Base-by-base conservation (phyloP, 495 filamentous ascomycete genomes). In the Hypoxylon fragiforme region DNA sequence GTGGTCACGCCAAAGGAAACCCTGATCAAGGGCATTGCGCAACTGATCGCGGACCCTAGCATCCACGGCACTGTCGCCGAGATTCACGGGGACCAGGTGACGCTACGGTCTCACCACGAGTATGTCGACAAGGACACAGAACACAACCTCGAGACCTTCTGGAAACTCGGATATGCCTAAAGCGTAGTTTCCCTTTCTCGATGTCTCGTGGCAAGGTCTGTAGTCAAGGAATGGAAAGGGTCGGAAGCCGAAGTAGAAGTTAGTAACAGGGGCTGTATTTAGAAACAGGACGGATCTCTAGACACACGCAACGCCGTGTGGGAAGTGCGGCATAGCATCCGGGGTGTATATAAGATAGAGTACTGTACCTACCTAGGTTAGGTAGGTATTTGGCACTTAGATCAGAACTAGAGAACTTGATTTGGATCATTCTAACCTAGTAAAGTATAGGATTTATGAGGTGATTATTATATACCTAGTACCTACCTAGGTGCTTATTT, bases 71-170 rank as follows among this genome's bases (percentile, higher is more conserved):
- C 65, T 11, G 69, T 80, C 8, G 77, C 74, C 3, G 80, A 84
- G 62, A 74, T 83, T 19, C 78, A 81, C 55, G 79, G 79, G 0
- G 72, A 79, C 7, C 73, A 66, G n/a, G 76, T 79, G 12, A 81
- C 77, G 3, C 60, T 80, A 21, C 71, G 77, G 0, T 69, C 76
- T 30, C 73, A 65, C 8, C 75, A 74, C 30, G 73, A 73, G 7
- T 79, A 68, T 60, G 77, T 81, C 13, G 80, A 82, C 59, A 74
- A 73, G 31, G 79, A 77, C 41, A 79, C 72, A 21, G 57, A 58
- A 42, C 68, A 65, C 48, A 82, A 84, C 54, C 58, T 84, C 14
- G 75, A 77, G 37, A 44, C 32, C 7, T 62, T 62, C 37, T 62
- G 58, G 58, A 56, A 41, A n/a, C 42, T 44, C 11, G 58, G 58